These are phyloP conservation scores for Dactylellina sp. DNA, from an alignment of 2,329 filamentous ascomycete species.

Conservation along the genomic window DNA sequence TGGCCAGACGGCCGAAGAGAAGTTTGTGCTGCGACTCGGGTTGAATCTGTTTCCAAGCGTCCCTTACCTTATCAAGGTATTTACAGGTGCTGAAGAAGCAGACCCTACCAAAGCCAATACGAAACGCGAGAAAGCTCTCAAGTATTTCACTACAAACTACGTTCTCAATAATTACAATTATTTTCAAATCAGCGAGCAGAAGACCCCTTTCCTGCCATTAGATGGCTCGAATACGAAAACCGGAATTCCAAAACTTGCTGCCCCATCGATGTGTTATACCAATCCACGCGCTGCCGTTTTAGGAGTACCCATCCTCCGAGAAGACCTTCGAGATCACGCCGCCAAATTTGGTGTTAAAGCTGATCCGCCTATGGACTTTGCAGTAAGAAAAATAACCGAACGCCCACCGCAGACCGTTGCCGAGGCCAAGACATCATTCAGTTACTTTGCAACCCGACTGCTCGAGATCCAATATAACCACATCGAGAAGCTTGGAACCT, in stretches of 20 bases:
- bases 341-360: conserved; percentile 85
- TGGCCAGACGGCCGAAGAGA: conserved; percentile 71
- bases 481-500: conserved; percentile 72
- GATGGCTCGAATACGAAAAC: conserved; percentile 72
- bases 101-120: conserved; percentile 66
- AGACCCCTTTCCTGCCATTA: conserved; percentile 77
- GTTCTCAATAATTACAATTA: conserved; percentile 79
- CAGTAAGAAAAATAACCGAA: conserved; percentile 77
- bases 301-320: conserved; percentile 81
- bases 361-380: conserved; percentile 82
- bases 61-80: conserved; percentile 74
- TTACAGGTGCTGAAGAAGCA: conserved; percentile 62
- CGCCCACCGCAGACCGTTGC: conserved; percentile 76
- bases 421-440: conserved; percentile 79
- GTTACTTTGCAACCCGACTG: conserved; percentile 83
- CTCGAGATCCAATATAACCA: conserved; percentile 76
- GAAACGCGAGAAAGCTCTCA: conserved; percentile 77
- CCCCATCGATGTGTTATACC: conserved; percentile 82
- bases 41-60: conserved; percentile 78
- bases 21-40: conserved; percentile 79
- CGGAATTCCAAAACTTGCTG: conserved; percentile 68
- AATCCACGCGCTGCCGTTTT: conserved; percentile 81
- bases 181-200: conserved; percentile 70
- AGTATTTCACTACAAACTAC: conserved; percentile 85
- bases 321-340: conserved; percentile 82